Conservation (phyloP, 148 eudicot genomes). For the Diospyros lotus region DNA sequence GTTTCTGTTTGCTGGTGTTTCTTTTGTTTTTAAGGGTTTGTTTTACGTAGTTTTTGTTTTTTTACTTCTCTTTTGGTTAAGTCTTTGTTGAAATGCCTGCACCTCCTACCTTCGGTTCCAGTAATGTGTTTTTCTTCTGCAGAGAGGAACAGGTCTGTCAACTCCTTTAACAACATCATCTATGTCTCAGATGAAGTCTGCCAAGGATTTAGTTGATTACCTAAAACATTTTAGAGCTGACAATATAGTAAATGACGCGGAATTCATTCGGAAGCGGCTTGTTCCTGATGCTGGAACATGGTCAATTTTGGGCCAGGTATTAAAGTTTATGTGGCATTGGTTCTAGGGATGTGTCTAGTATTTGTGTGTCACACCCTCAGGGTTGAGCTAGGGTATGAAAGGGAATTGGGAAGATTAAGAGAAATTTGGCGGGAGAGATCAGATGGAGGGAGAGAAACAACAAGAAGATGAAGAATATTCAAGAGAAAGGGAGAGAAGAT, state of each 20-base stretch:
- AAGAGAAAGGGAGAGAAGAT: no score
- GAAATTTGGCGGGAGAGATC: no score
- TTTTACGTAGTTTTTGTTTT: background rate
- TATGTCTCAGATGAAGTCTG: slow-evolving; percentile 72
- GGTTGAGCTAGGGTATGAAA: no score
- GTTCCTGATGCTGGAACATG: slow-evolving; percentile 82
- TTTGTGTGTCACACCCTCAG: background rate
- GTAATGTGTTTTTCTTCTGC: slow-evolving; percentile 27
- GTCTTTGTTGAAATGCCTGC: slow-evolving; percentile 1
- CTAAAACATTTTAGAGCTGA: slow-evolving; percentile 85
- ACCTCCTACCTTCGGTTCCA: slow-evolving; percentile 11
- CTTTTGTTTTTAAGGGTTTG: no score
- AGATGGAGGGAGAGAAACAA: no score
- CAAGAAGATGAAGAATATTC: no score
- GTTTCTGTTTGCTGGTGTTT: slow-evolving; percentile 9
- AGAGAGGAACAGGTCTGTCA: slow-evolving; percentile 98
- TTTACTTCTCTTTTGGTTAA: slow-evolving; percentile 10
- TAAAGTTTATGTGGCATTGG: background rate
- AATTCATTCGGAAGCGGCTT: slow-evolving; percentile 66
- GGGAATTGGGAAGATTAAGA: no score
- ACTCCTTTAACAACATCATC: slow-evolving; percentile 80
- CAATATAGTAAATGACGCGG: slow-evolving; percentile 90
- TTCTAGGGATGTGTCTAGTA: background rate
- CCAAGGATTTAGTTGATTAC: slow-evolving; percentile 59
- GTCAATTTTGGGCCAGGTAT: slow-evolving; percentile 94